Conservation (phyloP, 108 stramenopile species). For the Pseudonitzschia multiseries region DNA sequence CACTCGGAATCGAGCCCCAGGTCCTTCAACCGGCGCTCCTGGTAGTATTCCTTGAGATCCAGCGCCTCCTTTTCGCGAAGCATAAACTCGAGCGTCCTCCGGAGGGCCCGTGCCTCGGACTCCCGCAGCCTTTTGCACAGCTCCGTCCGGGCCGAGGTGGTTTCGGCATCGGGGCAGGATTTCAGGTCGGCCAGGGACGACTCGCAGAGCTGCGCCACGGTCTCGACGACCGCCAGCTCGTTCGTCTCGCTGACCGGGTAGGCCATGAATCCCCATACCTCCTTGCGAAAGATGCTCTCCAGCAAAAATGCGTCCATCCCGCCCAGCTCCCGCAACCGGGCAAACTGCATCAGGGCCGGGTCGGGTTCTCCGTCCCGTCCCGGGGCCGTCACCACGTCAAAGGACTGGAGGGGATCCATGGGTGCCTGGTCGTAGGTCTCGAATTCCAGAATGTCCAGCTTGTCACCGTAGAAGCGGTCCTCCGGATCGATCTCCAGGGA, state of each 20-base stretch:
- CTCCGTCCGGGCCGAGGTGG: constrained; percentile 12
- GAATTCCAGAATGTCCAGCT: constrained; percentile 84
- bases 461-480: constrained; percentile 88
- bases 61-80: constrained; percentile 83
- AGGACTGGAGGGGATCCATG: constrained; percentile 77
- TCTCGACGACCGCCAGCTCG: constrained; percentile 68
- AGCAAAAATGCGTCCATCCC: constrained; percentile 91
- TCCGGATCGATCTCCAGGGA: constrained; percentile 72
- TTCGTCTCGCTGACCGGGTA: constrained; percentile 85
- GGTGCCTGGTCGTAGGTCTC: constrained; percentile 84
- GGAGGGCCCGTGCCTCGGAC: constrained; percentile 64
- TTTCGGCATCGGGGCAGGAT: constrained; percentile 25
- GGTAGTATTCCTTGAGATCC: constrained; percentile 93
- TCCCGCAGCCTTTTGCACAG: constrained; percentile 67
- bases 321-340: constrained; percentile 71
- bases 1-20: constrained; percentile 88
- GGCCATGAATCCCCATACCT: constrained; percentile 94
- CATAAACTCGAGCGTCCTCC: constrained; percentile 68
- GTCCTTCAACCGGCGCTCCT: constrained; percentile 88
- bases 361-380: constrained; percentile 79
- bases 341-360: constrained; percentile 88
- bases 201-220: constrained; percentile 63
- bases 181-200: constrained; percentile 61
- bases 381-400: constrained; percentile 67
- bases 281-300: constrained; percentile 90